Percentiles rank a stretch among this genome's conserved stretches.
Evolutionary conservation across 2,329 filamentous ascomycete species (phyloP).

Genomic region (Fusarium praegraminearum): DNA sequence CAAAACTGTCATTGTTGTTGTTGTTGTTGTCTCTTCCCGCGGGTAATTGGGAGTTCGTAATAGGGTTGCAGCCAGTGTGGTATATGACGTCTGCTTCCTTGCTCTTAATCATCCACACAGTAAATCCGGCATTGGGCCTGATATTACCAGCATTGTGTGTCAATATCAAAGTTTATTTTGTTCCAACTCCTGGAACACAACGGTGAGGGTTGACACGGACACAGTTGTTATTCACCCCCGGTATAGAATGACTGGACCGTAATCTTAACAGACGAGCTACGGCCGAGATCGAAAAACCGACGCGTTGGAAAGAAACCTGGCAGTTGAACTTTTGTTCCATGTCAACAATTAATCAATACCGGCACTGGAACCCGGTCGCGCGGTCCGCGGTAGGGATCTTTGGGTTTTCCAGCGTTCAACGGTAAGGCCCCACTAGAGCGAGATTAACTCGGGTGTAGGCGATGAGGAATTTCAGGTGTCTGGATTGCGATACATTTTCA

Average conservation of each 20-base stretch:
- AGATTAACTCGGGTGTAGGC: slow-evolving; percentile 30
- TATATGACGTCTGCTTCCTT: slow-evolving; percentile 25
- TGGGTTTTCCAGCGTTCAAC: background rate
- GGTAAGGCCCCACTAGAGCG: slow-evolving; percentile 25
- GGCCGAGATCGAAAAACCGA: slow-evolving; percentile 17
- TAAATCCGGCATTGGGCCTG: background rate
- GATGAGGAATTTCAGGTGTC: slow-evolving; percentile 19
- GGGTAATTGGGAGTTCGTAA: slow-evolving; percentile 8
- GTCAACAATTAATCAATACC: slow-evolving; percentile 18
- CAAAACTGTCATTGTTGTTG: slow-evolving; percentile 1
- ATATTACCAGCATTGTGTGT: slow-evolving; percentile 25
- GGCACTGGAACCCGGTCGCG: slow-evolving; percentile 15
- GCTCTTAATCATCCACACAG: background rate
- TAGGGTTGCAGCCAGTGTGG: slow-evolving; percentile 2
- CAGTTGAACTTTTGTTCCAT: slow-evolving; percentile 1
- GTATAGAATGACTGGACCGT: background rate
- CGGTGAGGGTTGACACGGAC: slow-evolving; percentile 11
- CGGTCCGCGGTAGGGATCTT: slow-evolving; percentile 22
- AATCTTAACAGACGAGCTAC: slow-evolving; percentile 17
- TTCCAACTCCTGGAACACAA: slow-evolving; percentile 5
- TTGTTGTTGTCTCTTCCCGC: slow-evolving; percentile 2
- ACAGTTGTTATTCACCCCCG: background rate
- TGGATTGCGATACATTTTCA: background rate
- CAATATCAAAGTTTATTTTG: slow-evolving; percentile 23
- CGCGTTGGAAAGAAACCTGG: slow-evolving; percentile 28